A percentile compares a stretch with the other conserved stretches of the same genome.
Evolutionary conservation across 2,329 filamentous ascomycete genomes (phyloP).

Genomic region (Ophiocordyceps polyrhachis-furcata): DNA sequence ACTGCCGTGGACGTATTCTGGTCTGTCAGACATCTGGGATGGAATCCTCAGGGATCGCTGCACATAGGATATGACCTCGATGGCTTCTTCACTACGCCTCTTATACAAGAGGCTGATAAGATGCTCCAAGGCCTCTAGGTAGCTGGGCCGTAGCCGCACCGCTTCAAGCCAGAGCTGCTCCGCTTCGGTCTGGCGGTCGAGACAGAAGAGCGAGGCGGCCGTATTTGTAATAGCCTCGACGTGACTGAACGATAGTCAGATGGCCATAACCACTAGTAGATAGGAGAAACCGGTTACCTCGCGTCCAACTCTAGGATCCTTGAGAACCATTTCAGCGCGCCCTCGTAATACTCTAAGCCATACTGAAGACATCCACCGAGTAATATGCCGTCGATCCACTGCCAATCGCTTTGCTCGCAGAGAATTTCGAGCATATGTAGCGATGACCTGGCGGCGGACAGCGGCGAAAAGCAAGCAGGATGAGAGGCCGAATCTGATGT

Average conservation of each 20-base stretch:
- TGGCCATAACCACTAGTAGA: not conserved
- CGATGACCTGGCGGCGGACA: constrained; percentile 41
- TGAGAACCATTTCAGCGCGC: constrained; percentile 57
- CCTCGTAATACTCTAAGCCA: constrained; percentile 66
- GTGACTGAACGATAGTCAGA: constrained; percentile 35
- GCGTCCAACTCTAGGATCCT: constrained; percentile 38
- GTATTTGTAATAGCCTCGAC: constrained; percentile 90
- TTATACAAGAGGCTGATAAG: constrained; percentile 76
- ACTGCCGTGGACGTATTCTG: not conserved
- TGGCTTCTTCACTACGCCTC: constrained; percentile 65
- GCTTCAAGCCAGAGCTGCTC: constrained; percentile 71
- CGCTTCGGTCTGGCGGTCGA: constrained; percentile 68
- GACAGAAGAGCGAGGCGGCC: constrained; percentile 70
- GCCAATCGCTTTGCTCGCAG: constrained; percentile 65
- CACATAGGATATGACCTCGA: constrained; percentile 71
- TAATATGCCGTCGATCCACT: constrained; percentile 86
- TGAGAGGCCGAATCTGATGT: not conserved
- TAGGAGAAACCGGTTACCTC: constrained; percentile 24
- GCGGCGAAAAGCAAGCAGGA: constrained; percentile 16
- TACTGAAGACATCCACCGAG: constrained; percentile 85
- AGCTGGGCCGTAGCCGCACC: constrained; percentile 66
- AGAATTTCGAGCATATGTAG: constrained; percentile 54
- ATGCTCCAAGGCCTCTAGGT: constrained; percentile 91
- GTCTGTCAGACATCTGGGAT: not conserved
- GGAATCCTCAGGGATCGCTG: constrained; percentile 41